These are phyloP conservation scores for Kwoniella sp. DNA, from an alignment of 768 basidiomycete genomes.

Conservation along the genomic window DNA sequence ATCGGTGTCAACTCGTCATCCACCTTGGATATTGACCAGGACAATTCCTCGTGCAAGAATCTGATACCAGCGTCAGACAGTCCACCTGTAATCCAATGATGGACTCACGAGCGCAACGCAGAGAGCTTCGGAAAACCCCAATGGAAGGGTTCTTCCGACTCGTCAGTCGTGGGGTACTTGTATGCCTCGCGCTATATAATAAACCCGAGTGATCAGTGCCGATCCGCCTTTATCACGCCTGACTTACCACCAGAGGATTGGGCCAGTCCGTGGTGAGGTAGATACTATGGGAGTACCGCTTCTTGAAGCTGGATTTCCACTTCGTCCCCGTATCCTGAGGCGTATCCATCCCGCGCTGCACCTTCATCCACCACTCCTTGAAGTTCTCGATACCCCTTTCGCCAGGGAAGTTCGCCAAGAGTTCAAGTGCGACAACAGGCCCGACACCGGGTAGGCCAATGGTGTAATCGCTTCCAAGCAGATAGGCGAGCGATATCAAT, in stretches of 20 bases:
- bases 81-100: background rate
- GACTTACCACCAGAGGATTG: conserved; percentile 74
- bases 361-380: conserved; percentile 88
- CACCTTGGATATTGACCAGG: conserved; percentile 76
- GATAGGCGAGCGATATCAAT: conserved; percentile 81
- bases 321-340: conserved; percentile 66
- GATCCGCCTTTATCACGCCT: background rate
- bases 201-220: conserved; percentile 4
- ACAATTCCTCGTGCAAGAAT: conserved; percentile 70
- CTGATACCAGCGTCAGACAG: conserved; percentile 51
- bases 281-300: conserved; percentile 70
- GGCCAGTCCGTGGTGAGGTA: conserved; percentile 84
- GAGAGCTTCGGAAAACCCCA: conserved; percentile 98
- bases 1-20: conserved; percentile 89
- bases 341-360: conserved; percentile 82
- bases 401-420: conserved; percentile 88
- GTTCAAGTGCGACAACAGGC: conserved; percentile 92
- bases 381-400: conserved; percentile 77
- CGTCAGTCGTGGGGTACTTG: conserved; percentile 82
- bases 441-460: conserved; percentile 88
- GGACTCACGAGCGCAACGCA: conserved; percentile 70
- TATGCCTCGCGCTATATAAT: conserved; percentile 76
- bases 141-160: conserved; percentile 87
- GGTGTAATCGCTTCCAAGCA: conserved; percentile 94
- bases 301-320: conserved; percentile 84